These are phyloP conservation scores for Ogataea nitratoaversa DNA, from an alignment of 805 yeast genomes.

Conservation along the genomic window DNA sequence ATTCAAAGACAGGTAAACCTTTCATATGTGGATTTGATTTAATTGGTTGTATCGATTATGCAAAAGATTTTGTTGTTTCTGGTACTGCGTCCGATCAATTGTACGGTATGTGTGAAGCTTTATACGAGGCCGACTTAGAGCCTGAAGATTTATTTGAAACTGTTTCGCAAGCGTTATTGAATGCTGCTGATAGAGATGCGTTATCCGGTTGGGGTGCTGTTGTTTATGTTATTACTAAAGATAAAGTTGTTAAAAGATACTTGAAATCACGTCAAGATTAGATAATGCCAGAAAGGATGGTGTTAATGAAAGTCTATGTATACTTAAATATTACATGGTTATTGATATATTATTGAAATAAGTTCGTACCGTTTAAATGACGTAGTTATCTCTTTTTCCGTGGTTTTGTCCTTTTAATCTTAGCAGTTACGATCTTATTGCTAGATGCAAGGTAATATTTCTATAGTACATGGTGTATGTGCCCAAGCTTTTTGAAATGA, in stretches of 20 bases:
- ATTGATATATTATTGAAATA: not conserved
- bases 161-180: slow-evolving; percentile 85
- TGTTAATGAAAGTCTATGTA: too few species aligned
- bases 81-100: slow-evolving; percentile 98
- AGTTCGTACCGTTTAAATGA: too few species aligned
- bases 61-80: slow-evolving; percentile 88
- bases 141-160: slow-evolving; percentile 97
- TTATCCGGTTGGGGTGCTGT: slow-evolving; percentile 98
- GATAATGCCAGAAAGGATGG: too few species aligned
- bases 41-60: slow-evolving; percentile 94
- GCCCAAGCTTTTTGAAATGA: too few species aligned
- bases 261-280: slow-evolving; percentile 95
- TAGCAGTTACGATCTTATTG: too few species aligned
- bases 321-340: too few species aligned
- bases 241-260: slow-evolving; percentile 80
- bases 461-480: too few species aligned
- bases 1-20: slow-evolving; percentile 78
- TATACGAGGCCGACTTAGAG: slow-evolving; percentile 89
- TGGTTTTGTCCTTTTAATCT: too few species aligned
- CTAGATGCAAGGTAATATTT: too few species aligned
- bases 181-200: slow-evolving; percentile 96
- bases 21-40: slow-evolving; percentile 93
- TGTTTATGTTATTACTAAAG: slow-evolving; percentile 88
- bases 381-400: too few species aligned
- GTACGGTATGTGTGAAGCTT: slow-evolving; percentile 97